Percentiles rank a stretch among this genome's conserved stretches.
Evolutionary conservation across 1,139 yeast genomes (phyloP).

Genomic region (Spathaspora jeffriesii): DNA sequence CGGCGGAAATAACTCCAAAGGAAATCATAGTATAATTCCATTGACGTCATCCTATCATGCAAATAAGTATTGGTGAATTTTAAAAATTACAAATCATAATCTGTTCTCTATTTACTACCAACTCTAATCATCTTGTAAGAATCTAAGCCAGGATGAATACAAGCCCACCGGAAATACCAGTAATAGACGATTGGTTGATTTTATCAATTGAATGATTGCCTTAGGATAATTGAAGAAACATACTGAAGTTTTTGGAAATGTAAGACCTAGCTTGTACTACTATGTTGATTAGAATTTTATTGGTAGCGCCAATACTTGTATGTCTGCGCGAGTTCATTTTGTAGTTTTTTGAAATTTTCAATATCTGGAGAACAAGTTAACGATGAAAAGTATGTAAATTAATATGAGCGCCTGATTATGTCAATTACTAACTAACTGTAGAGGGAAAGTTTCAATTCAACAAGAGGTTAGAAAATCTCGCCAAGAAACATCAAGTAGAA

Average conservation of each 20-base stretch:
- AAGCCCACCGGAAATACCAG: no score
- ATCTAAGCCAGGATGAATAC: no score
- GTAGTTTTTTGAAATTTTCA: not conserved
- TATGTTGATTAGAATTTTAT: no score
- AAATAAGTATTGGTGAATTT: not conserved
- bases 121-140: not conserved
- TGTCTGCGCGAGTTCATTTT: not conserved
- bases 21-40: not conserved
- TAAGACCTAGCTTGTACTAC: no score
- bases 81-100: not conserved
- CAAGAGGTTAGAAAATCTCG: conserved; percentile 13
- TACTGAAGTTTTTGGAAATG: no score
- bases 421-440: not conserved
- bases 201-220: no score
- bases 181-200: no score
- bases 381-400: conserved; percentile 7
- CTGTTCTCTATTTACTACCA: not conserved
- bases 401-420: not conserved
- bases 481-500: not conserved
- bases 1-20: not conserved
- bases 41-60: no score
- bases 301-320: no score
- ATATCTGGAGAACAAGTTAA: not conserved
- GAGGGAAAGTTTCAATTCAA: conserved; percentile 11
- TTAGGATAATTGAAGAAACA: no score